Conservation (phyloP, 179 eudicot species). For the Actinidia chinensis region DNA sequence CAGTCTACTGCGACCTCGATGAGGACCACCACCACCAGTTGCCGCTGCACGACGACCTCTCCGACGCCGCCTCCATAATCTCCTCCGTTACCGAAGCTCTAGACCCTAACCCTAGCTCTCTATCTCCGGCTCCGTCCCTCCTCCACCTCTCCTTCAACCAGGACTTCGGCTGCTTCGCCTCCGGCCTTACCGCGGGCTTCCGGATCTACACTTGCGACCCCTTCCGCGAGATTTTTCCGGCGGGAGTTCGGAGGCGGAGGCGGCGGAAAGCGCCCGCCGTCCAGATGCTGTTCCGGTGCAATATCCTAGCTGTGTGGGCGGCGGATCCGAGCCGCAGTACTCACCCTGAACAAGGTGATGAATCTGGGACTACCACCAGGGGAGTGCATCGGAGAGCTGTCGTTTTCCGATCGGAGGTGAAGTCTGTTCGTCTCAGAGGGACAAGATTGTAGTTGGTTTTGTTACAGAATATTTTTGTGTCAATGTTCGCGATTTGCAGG, state of each 20-base stretch:
- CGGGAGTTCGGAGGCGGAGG: conserved; percentile 35
- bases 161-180: conserved; percentile 65
- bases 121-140: conserved; percentile 25
- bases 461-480: conserved; percentile 61
- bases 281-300: conserved; percentile 74
- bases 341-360: conserved; percentile 62
- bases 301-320: conserved; percentile 69
- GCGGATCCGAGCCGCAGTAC: conserved; percentile 52
- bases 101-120: not conserved
- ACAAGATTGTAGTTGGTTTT: conserved; percentile 57
- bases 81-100: conserved; percentile 7
- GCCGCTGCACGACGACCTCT: conserved; percentile 3
- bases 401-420: conserved; percentile 49
- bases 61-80: conserved; percentile 6
- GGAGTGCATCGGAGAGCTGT: conserved; percentile 61
- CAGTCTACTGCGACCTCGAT: not conserved
- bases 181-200: conserved; percentile 63
- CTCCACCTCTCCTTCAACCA: conserved; percentile 66
- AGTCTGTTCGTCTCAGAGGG: too few relatives aligned
- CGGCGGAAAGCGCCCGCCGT: conserved; percentile 56
- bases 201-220: conserved; percentile 56
- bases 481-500: conserved; percentile 62
- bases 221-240: conserved; percentile 57
- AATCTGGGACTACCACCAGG: conserved; percentile 77
- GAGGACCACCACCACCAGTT: not conserved